A percentile compares a stretch with the other conserved stretches of the same genome.
These are phyloP conservation scores for Sporisorium exsertum DNA, from an alignment of 1,284 basidiomycete species.

Conservation along the genomic window DNA sequence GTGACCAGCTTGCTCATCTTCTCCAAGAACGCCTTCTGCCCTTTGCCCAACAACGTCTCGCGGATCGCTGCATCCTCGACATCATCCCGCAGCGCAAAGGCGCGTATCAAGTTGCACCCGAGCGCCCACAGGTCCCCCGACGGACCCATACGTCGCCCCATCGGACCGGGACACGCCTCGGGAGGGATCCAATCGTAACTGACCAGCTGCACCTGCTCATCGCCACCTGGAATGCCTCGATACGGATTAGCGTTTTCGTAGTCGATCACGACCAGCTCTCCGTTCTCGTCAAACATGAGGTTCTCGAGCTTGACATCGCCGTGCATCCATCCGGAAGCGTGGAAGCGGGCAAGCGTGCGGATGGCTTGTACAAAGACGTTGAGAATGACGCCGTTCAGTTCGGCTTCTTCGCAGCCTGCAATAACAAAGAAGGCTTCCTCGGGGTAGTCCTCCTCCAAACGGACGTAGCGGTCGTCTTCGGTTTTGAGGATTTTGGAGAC, in stretches of 20 bases:
- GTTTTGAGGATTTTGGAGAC: constrained; percentile 60
- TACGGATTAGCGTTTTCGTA: constrained; percentile 68
- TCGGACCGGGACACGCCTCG: constrained; percentile 56
- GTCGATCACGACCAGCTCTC: constrained; percentile 62
- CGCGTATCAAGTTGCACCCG: constrained; percentile 64
- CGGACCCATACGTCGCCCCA: constrained; percentile 63
- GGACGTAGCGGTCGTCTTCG: constrained; percentile 61
- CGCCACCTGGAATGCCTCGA: constrained; percentile 60
- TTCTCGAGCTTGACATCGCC: constrained; percentile 68
- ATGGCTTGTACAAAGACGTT: constrained; percentile 62
- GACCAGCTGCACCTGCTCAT: constrained; percentile 61
- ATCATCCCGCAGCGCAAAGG: constrained; percentile 65
- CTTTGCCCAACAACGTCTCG: constrained; percentile 56
- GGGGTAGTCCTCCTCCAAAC: constrained; percentile 66
- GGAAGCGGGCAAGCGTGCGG: constrained; percentile 55
- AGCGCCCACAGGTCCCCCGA: constrained; percentile 65
- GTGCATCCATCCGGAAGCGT: constrained; percentile 66
- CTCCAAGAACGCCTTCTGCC: constrained; percentile 54
- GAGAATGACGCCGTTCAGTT: constrained; percentile 59
- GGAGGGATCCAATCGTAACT: constrained; percentile 68
- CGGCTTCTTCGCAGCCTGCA: constrained; percentile 64
- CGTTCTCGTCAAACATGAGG: constrained; percentile 64
- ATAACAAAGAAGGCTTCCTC: constrained; percentile 68
- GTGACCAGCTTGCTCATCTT: constrained; percentile 37
- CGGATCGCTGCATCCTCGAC: constrained; percentile 58